Percentiles rank a stretch among this genome's conserved stretches.
Conservation (phyloP, 2,329 filamentous ascomycete genomes). For the Ambrosiella beaveri region DNA sequence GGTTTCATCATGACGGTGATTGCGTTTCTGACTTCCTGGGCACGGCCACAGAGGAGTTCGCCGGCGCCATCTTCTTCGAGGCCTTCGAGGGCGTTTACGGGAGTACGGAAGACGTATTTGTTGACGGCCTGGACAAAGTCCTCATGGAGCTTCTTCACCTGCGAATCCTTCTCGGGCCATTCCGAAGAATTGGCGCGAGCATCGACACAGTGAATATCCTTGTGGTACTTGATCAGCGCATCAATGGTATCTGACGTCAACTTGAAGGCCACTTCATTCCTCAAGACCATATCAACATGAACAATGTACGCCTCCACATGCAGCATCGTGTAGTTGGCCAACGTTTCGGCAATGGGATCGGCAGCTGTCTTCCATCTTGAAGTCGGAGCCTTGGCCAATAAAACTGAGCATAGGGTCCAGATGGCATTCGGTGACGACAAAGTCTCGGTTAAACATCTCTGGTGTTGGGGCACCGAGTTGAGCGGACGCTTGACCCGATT, state of each 20-base stretch:
- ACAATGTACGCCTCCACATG: conserved; percentile 96
- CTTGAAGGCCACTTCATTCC: conserved; percentile 97
- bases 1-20: conserved; percentile 77
- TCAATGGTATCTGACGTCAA: conserved; percentile 90
- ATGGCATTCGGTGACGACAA: conserved; percentile 79
- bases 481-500: conserved; percentile 92
- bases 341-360: conserved; percentile 56
- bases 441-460: conserved; percentile 85
- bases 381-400: conserved; percentile 80
- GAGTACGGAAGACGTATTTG: conserved; percentile 86
- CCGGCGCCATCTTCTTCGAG: conserved; percentile 92
- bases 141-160: conserved; percentile 93
- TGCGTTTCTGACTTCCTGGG: conserved; percentile 79
- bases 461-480: conserved; percentile 92
- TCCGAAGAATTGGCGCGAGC: conserved; percentile 76
- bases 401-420: conserved; percentile 84
- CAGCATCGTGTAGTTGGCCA: conserved; percentile 85
- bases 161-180: conserved; percentile 92
- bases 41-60: conserved; percentile 78
- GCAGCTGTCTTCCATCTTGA: conserved; percentile 52
- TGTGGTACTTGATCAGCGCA: conserved; percentile 83
- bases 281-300: conserved; percentile 95
- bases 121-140: conserved; percentile 94
- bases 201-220: conserved; percentile 84
- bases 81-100: conserved; percentile 77